Evolutionary conservation across 306 rosid species (phyloP).

Genomic region (Vigna reflexopilosa): DNA sequence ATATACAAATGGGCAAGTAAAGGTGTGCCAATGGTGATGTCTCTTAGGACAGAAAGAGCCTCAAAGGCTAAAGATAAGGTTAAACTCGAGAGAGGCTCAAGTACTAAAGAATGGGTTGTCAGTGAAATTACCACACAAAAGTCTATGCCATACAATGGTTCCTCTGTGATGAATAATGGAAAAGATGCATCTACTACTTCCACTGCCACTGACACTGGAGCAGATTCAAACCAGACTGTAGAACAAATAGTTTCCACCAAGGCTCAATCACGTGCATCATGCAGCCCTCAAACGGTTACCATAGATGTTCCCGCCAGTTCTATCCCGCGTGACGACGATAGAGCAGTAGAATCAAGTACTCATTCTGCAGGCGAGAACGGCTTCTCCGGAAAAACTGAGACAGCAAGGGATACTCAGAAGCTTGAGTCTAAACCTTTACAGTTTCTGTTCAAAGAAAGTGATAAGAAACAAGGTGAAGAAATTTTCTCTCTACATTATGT

Average conservation of each 20-base stretch:
- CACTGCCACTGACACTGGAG: conserved; percentile 30
- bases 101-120: conserved; percentile 47
- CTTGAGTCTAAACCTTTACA: conserved; percentile 48
- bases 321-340: conserved; percentile 9
- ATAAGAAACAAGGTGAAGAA: conserved; percentile 58
- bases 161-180: conserved; percentile 38
- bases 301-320: conserved; percentile 40
- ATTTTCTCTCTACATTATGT: not conserved
- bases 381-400: conserved; percentile 44
- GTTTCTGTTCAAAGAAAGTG: conserved; percentile 49
- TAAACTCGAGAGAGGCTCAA: conserved; percentile 54
- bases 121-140: conserved; percentile 42
- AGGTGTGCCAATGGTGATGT: conserved; percentile 71
- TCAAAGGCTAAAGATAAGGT: conserved; percentile 56
- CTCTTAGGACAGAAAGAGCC: conserved; percentile 61
- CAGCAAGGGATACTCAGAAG: conserved; percentile 48
- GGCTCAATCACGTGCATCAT: conserved; percentile 43
- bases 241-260: conserved; percentile 45
- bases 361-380: conserved; percentile 40
- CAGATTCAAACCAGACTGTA: conserved; percentile 40
- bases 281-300: conserved; percentile 39
- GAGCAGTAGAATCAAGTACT: conserved; percentile 45
- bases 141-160: conserved; percentile 38
- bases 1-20: conserved; percentile 96
- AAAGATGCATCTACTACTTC: conserved; percentile 48